A percentile compares a stretch with the other conserved stretches of the same genome.
These are phyloP conservation scores for Fennellomyces sp. DNA, from an alignment of 371 early-diverging fungal species.

Conservation along the genomic window DNA sequence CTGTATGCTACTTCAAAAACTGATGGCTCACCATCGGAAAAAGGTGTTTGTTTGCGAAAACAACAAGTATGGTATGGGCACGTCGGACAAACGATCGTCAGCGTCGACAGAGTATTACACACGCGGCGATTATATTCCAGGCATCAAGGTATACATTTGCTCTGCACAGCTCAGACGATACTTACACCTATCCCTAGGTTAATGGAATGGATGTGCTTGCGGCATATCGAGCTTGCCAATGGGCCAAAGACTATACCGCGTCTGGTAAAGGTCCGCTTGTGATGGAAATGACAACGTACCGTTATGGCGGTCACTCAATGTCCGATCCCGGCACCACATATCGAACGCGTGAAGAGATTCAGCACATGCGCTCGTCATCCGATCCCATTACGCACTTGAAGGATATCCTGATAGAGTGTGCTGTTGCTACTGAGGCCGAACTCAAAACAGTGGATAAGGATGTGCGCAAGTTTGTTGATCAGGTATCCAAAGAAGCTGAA, in stretches of 20 bases:
- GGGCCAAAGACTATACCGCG: slow-evolving; percentile 86
- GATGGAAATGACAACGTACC: slow-evolving; percentile 97
- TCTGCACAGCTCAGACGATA: neutral
- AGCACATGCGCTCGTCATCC: slow-evolving; percentile 92
- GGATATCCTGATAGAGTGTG: slow-evolving; percentile 74
- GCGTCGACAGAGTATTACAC: slow-evolving; percentile 95
- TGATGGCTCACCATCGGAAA: neutral
- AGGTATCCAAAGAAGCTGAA: slow-evolving; percentile 86
- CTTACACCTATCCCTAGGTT: slow-evolving; percentile 37
- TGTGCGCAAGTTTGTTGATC: slow-evolving; percentile 82
- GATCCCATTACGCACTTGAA: slow-evolving; percentile 94
- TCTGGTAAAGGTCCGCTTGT: slow-evolving; percentile 94
- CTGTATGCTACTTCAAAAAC: neutral
- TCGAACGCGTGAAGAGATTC: slow-evolving; percentile 96
- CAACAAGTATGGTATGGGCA: slow-evolving; percentile 99
- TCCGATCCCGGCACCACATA: slow-evolving; percentile 97
- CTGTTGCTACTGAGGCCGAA: slow-evolving; percentile 81
- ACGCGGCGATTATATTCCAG: slow-evolving; percentile 97
- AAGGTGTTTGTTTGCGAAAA: slow-evolving; percentile 97
- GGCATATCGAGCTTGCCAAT: slow-evolving; percentile 84
- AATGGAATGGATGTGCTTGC: slow-evolving; percentile 97
- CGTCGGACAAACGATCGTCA: slow-evolving; percentile 87
- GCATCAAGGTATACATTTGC: slow-evolving; percentile 63
- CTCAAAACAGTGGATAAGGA: slow-evolving; percentile 94
- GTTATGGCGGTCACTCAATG: slow-evolving; percentile 99